These are phyloP conservation scores for Pterocarpus santalinus DNA, from an alignment of 306 rosid genomes.

Conservation along the genomic window DNA sequence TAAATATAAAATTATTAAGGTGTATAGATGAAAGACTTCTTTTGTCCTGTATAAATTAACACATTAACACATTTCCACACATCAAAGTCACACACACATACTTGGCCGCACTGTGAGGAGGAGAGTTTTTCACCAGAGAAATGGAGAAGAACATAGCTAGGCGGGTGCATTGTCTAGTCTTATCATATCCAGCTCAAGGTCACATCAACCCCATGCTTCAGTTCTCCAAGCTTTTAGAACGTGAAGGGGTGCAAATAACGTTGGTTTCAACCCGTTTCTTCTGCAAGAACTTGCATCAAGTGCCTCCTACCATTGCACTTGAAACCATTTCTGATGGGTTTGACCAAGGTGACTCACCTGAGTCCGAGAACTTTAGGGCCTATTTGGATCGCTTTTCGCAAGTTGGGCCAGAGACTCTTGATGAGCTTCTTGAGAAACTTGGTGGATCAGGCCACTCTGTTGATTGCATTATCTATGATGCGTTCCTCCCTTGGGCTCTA, in stretches of 20 bases:
- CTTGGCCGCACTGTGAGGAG: no score
- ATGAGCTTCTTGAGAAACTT: conserved; percentile 33
- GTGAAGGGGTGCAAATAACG: conserved; percentile 10
- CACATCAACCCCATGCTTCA: conserved; percentile 36
- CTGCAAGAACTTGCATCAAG: conserved; percentile 9
- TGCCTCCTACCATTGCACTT: conserved; percentile 27
- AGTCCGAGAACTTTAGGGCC: background rate
- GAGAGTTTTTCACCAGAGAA: background rate
- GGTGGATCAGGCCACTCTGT: background rate
- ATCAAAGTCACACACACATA: no score
- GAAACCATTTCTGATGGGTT: conserved; percentile 47
- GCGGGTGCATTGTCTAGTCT: background rate
- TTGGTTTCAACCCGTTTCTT: conserved; percentile 8
- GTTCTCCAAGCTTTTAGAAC: conserved; percentile 22
- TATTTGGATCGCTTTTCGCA: background rate
- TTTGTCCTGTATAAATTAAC: no score
- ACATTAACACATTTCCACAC: no score
- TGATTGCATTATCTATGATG: conserved; percentile 44
- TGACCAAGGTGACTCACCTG: background rate
- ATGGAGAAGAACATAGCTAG: background rate
- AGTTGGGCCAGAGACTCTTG: conserved; percentile 38
- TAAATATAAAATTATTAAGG: no score
- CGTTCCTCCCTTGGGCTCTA: conserved; percentile 38
- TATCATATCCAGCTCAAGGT: conserved; percentile 5
- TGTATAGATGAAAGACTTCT: no score